Base-by-base conservation (phyloP, 768 basidiomycete genomes). In the Tulasnella sp. region DNA sequence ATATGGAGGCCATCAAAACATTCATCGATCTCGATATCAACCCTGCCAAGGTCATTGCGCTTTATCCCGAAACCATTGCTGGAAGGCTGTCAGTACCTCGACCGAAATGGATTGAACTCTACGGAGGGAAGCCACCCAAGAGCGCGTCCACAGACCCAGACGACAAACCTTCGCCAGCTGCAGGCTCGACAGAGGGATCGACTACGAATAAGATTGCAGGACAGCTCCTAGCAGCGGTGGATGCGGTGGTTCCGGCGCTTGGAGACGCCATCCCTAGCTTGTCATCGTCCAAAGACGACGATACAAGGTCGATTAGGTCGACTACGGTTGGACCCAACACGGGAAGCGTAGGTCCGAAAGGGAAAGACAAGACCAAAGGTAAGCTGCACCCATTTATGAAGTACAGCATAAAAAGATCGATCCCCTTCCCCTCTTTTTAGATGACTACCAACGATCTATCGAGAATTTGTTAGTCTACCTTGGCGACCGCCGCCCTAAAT, bases 1-100 rank as follows among this genome's bases (percentile, higher is more conserved):
- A 91, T 83, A 92, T 94, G 81, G 86, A 88, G 1, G 96, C 97
- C 0, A 93, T 98, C 80, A 92, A 98, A 84, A 90, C 92, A 0
- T 96, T 99, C 85, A 90, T 96, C 74, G 91, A 93, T 60, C 91
- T 97, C 60, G 93, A 98, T 82, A 88, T 96, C 83, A 97, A 97
- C 83, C 98, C 98, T 0, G 95, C 97, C 0, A 96, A 96, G 84
- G 95, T 99, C 3, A 89, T 99, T 31, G 93, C 96, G 1, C 87
- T 99, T 8, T 99, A 95, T 85, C 94, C 95, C 0, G 91, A 93
- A 48, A 88, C 88, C 18, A 90, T 99, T 3, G 90, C 96, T 1
- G 97, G 97, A 7, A 89, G 94, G 44, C 86, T 98, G 11, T 88
- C 92, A 7, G 90, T 93, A 0, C 90, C 92, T 16, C 89, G 87